A percentile compares a stretch with the other conserved stretches of the same genome.
Conservation (phyloP, 495 filamentous ascomycete genomes). For the Platismatia glauca region DNA sequence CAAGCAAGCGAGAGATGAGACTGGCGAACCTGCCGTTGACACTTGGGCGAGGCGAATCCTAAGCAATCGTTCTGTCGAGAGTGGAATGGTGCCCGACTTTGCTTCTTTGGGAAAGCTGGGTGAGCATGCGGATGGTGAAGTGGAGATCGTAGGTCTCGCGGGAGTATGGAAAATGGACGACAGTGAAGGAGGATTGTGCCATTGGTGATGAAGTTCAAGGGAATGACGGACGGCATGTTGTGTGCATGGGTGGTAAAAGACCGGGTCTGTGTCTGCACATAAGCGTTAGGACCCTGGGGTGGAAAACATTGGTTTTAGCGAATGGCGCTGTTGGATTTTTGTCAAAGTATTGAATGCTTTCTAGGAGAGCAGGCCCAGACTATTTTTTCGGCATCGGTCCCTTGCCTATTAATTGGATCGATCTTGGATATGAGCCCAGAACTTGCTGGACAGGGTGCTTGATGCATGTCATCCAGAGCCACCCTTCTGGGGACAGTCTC, state of each 20-base stretch:
- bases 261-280: background rate
- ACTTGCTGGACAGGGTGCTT: background rate
- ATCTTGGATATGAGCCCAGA: background rate
- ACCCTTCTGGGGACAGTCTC: no score
- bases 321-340: conserved; percentile 2
- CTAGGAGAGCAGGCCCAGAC: background rate
- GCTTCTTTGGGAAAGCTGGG: conserved; percentile 56
- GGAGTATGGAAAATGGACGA: conserved; percentile 82
- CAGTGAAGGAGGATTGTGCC: conserved; percentile 66
- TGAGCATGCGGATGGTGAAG: conserved; percentile 50
- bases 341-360: background rate
- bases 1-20: conserved; percentile 93
- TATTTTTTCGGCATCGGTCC: background rate
- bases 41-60: conserved; percentile 70
- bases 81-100: conserved; percentile 6
- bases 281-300: background rate
- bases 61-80: conserved; percentile 42
- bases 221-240: background rate
- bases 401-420: background rate
- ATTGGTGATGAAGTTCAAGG: conserved; percentile 37
- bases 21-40: conserved; percentile 82
- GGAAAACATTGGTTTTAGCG: background rate
- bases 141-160: conserved; percentile 69
- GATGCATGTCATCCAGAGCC: background rate
- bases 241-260: background rate